A percentile compares a stretch with the other conserved stretches of the same genome.
Evolutionary conservation across 169 alveolate genomes (phyloP).

Genomic region (Neospora caninum): DNA sequence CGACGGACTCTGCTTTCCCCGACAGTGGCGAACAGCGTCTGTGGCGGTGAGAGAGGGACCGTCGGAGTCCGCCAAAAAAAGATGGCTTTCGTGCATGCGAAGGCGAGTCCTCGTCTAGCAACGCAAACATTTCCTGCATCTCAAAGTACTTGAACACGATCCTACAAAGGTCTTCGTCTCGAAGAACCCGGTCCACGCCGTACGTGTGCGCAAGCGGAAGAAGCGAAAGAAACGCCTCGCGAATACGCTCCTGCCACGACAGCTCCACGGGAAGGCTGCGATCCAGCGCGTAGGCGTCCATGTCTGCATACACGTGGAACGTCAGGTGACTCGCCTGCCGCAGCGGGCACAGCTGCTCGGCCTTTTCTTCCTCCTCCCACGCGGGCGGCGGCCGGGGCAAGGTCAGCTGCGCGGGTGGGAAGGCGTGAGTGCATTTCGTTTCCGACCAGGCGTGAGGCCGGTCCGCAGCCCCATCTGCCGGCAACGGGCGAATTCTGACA

Average conservation of each 20-base stretch:
- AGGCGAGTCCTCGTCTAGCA: slow-evolving; percentile 31
- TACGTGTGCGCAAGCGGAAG: background rate
- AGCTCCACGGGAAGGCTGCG: slow-evolving; percentile 31
- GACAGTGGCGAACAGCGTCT: no score
- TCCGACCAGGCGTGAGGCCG: background rate
- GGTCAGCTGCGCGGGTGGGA: background rate
- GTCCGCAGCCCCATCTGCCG: background rate
- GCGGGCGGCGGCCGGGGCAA: background rate
- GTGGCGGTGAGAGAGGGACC: background rate
- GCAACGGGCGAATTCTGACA: background rate
- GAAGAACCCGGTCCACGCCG: slow-evolving; percentile 34
- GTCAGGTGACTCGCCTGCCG: slow-evolving; percentile 1
- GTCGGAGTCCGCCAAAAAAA: background rate
- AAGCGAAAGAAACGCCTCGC: slow-evolving; percentile 34
- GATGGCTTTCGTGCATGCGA: background rate
- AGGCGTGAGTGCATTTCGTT: background rate
- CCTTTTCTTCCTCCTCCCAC: background rate
- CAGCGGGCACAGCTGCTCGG: slow-evolving; percentile 31
- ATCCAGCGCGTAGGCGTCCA: slow-evolving; percentile 20
- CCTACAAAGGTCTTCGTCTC: slow-evolving; percentile 5
- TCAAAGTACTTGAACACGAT: slow-evolving; percentile 13
- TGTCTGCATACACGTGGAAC: slow-evolving; percentile 38
- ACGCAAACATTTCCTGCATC: slow-evolving; percentile 8
- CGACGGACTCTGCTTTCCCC: no score
- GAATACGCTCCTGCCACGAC: slow-evolving; percentile 25